Percentiles rank a stretch among this genome's conserved stretches.
Evolutionary conservation across 495 filamentous ascomycete species (phyloP).

Genomic region (Niebla homalea): DNA sequence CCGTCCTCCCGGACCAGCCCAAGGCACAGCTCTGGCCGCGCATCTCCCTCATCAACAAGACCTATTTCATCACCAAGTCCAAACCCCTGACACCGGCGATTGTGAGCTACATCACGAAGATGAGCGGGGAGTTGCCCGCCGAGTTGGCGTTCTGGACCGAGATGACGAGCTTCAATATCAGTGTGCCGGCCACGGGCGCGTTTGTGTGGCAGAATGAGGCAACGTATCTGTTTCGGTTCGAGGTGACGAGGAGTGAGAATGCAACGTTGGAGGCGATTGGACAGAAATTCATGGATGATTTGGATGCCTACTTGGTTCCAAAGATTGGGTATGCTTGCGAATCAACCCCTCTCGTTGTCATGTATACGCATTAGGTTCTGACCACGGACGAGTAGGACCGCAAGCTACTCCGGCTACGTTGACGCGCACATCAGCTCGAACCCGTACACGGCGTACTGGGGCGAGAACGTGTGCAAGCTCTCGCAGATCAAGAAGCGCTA

Average conservation of each 20-base stretch:
- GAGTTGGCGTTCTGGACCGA: not conserved
- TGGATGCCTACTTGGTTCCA: slow-evolving; percentile 5
- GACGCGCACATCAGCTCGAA: slow-evolving; percentile 2
- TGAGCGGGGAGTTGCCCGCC: not conserved
- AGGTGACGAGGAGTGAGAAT: not conserved
- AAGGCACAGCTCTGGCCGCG: slow-evolving; percentile 6
- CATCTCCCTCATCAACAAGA: not conserved
- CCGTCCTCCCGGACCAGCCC: not conserved
- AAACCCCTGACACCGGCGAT: not conserved
- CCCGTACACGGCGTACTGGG: slow-evolving; percentile 2
- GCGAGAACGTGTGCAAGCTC: slow-evolving; percentile 6
- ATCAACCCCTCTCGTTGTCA: no score
- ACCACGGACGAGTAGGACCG: not conserved
- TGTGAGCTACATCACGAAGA: not conserved
- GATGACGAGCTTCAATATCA: not conserved
- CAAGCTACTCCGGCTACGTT: slow-evolving; percentile 7
- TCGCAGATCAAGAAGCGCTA: slow-evolving; percentile 25
- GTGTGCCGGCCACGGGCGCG: not conserved
- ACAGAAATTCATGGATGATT: slow-evolving; percentile 1
- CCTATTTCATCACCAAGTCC: not conserved
- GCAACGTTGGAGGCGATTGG: not conserved
- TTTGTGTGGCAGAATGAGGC: slow-evolving; percentile 6
- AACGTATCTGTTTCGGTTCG: slow-evolving; percentile 3
- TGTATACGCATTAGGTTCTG: not conserved
- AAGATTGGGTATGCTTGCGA: slow-evolving; percentile 2